A percentile compares a stretch with the other conserved stretches of the same genome.
These are phyloP conservation scores for Bromus sterilis DNA, from an alignment of 176 grass and related monocot species.

Conservation along the genomic window DNA sequence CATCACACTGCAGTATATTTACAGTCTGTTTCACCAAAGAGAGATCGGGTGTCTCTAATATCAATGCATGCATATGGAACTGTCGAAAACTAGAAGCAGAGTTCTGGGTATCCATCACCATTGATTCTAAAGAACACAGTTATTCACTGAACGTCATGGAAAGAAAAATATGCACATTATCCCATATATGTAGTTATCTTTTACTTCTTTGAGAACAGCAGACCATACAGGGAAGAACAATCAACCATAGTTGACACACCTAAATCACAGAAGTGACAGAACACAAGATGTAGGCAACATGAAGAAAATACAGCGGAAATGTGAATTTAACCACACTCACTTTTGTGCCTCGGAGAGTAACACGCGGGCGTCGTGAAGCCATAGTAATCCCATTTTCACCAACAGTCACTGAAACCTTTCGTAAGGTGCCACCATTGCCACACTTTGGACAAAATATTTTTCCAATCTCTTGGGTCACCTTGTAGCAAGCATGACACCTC, in stretches of 20 bases:
- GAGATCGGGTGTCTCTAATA: not conserved
- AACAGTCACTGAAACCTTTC: constrained; percentile 91
- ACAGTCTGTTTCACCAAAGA: not conserved
- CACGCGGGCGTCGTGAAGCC: constrained; percentile 70
- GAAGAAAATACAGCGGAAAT: not conserved
- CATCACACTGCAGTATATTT: not conserved
- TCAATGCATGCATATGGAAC: not conserved
- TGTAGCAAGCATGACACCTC: constrained; percentile 96
- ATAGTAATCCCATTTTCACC: constrained; percentile 88
- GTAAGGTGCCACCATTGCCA: constrained; percentile 90
- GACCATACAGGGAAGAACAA: not conserved
- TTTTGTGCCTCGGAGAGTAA: constrained; percentile 94
- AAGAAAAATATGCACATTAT: not conserved
- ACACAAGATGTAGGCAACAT: not conserved
- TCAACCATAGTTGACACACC: not conserved
- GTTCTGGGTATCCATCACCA: not conserved
- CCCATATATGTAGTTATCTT: not conserved
- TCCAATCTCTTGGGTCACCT: constrained; percentile 95
- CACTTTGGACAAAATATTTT: constrained; percentile 98
- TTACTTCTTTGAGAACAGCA: not conserved
- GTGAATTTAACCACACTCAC: constrained; percentile 27
- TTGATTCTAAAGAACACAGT: not conserved
- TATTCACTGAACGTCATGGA: not conserved
- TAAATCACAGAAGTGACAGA: not conserved
- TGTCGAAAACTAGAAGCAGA: not conserved